Evolutionary conservation across 2,329 filamentous ascomycete species (phyloP), one percentile per base, ranked within the genome.

Genomic region (Calonectria pteridis): DNA sequence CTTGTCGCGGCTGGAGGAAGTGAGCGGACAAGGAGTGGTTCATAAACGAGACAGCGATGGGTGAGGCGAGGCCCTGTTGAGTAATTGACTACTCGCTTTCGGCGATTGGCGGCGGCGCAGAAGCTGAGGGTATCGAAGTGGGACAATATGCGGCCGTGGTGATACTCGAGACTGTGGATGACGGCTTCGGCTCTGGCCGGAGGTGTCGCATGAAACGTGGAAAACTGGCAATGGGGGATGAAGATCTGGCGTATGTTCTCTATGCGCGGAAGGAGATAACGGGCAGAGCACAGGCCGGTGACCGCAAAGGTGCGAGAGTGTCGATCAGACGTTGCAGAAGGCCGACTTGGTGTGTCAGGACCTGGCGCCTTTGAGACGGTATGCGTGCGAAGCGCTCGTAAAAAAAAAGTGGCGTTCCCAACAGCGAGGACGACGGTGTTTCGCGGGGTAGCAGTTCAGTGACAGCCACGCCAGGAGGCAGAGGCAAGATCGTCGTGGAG

Each of bases 271-370:
- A 72, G 64, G 73, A 46, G 67, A 37, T 67, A 49, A 71, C 77
- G 77, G 78, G 73, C 72, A 43, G 59, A 72, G 55, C 50, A 49
- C 62, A 65, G 72, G 76, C 78, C 78, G 78, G 76, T 31, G 51
- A 66, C 46, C 63, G 40, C 59, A 62, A 69, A 70, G 69, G 73
- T 69, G 71, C 59, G 71, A 73, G 75, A 71, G 53, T 55, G 73
- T 64, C 73, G 77, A 80, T 81, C 78, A 81, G 73, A 81, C 79
- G 79, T 80, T 72, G 76, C 74, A 79, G 74, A 74, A 55, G 73
- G 31, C 29, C 13, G 31, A 28, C 7, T 31, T 13, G 26, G 28
- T 49, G 73, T 75, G 58, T 75, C 74, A 75, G 68, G 65, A n/a
- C 55, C 33, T 37, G 55, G 16, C 33, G 55, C 20, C 31, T 62